Evolutionary conservation across 768 basidiomycete species (phyloP).

Genomic region (Mycena rosella): DNA sequence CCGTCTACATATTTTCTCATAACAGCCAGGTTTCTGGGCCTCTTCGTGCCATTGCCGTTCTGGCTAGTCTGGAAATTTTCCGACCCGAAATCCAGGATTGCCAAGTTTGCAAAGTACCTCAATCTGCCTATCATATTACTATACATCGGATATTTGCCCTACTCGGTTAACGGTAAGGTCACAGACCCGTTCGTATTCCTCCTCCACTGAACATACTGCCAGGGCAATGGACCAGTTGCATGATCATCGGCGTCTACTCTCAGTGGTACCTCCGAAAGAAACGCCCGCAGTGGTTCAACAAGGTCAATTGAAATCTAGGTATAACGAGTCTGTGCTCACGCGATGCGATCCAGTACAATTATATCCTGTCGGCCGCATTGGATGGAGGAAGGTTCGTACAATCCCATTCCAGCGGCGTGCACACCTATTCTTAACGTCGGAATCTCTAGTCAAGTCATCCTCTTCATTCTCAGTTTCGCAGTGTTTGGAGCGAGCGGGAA

Average conservation of each 20-base stretch:
- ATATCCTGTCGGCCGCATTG: slow-evolving; percentile 61
- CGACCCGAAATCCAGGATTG: slow-evolving; percentile 47
- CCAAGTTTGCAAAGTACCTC: slow-evolving; percentile 54
- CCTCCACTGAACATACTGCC: not conserved
- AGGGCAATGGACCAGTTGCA: slow-evolving; percentile 66
- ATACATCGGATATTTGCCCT: slow-evolving; percentile 58
- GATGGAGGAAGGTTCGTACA: slow-evolving; percentile 52
- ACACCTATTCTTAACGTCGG: not conserved
- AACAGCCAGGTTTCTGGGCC: slow-evolving; percentile 54
- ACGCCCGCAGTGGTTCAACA: slow-evolving; percentile 56
- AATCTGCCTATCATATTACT: slow-evolving; percentile 60
- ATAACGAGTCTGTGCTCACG: not conserved
- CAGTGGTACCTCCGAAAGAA: slow-evolving; percentile 64
- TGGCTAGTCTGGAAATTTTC: slow-evolving; percentile 58
- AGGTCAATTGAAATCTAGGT: slow-evolving; percentile 42
- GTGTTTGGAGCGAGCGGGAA: slow-evolving; percentile 56
- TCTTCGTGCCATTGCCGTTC: slow-evolving; percentile 63
- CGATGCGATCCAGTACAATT: slow-evolving; percentile 51
- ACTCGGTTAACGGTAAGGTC: slow-evolving; percentile 58
- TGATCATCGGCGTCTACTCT: slow-evolving; percentile 61
- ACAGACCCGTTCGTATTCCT: not conserved
- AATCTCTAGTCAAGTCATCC: slow-evolving; percentile 54
- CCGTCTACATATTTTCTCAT: not conserved
- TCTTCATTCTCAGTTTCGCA: slow-evolving; percentile 60
- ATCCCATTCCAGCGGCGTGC: not conserved